A percentile compares a stretch with the other conserved stretches of the same genome.
Conservation (phyloP, 352 stramenopile species). For the Phytophthora sansomeana region DNA sequence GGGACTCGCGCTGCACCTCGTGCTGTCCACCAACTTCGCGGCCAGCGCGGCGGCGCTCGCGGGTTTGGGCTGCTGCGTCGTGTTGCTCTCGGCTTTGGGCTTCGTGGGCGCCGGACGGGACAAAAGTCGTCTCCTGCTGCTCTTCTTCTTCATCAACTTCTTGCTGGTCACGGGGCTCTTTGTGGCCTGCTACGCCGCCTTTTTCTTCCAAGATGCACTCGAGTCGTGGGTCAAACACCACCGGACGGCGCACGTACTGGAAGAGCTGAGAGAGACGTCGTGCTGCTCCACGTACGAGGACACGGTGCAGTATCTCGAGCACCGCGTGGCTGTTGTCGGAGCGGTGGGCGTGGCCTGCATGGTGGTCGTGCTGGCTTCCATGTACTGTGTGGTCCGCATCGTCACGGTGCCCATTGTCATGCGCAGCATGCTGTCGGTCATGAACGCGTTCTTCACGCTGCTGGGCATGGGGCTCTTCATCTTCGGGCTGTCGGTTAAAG, state of each 20-base stretch:
- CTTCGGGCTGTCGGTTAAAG: constrained; percentile 65
- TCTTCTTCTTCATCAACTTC: constrained; percentile 85
- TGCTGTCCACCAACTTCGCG: constrained; percentile 53
- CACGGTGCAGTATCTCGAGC: constrained; percentile 57
- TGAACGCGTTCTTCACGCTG: constrained; percentile 76
- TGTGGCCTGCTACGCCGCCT: constrained; percentile 64
- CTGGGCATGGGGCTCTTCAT: constrained; percentile 66
- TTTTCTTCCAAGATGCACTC: constrained; percentile 73
- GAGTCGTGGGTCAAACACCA: constrained; percentile 82
- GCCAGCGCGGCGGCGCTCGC: constrained; percentile 59
- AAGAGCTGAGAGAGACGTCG: constrained; percentile 45
- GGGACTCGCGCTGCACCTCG: constrained; percentile 62
- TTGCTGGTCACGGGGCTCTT: constrained; percentile 68
- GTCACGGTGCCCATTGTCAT: constrained; percentile 90
- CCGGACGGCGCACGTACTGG: constrained; percentile 59
- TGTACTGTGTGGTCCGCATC: constrained; percentile 87
- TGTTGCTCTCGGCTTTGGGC: constrained; percentile 65
- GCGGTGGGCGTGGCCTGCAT: constrained; percentile 56
- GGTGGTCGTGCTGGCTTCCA: constrained; percentile 55
- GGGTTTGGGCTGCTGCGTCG: constrained; percentile 48
- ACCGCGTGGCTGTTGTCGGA: constrained; percentile 57
- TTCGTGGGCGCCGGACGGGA: constrained; percentile 70
- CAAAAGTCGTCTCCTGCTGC: constrained; percentile 72
- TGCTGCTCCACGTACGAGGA: constrained; percentile 72
- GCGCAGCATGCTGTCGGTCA: constrained; percentile 81